Conservation (phyloP, 2,329 filamentous ascomycete genomes). For the Cytospora piceicola region DNA sequence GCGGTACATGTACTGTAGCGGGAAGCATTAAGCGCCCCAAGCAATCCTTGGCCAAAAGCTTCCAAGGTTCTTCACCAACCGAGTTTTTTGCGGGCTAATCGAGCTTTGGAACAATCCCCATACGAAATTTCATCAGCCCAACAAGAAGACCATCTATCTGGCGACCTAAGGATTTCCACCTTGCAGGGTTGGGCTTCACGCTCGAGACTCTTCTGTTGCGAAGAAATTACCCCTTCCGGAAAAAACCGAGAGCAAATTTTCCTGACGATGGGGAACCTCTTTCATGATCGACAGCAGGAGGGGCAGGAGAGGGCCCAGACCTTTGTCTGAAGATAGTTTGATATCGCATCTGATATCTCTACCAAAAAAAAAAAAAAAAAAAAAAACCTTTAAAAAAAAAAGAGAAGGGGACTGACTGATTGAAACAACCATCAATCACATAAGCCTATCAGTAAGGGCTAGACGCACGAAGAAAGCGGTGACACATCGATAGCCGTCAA, state of each 20-base stretch:
- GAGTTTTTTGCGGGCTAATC: not conserved
- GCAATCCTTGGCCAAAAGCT: not conserved
- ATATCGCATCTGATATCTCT: not conserved
- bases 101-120: not conserved
- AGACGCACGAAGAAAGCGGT: not conserved
- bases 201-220: not conserved
- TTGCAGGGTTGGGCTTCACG: not conserved
- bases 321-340: not conserved
- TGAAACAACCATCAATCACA: not conserved
- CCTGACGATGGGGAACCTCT: too few species aligned
- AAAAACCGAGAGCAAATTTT: not conserved
- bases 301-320: not conserved
- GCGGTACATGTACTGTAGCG: not conserved
- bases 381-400: too few species aligned
- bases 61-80: too few species aligned
- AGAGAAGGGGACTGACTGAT: not conserved
- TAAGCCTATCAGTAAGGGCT: not conserved
- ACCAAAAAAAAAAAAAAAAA: not conserved
- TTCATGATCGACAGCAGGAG: not conserved
- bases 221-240: not conserved
- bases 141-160: not conserved
- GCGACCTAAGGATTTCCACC: not conserved
- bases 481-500: not conserved
- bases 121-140: not conserved
- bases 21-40: not conserved